Percentiles rank a stretch among this genome's conserved stretches.
Conservation (phyloP, 345 rosid species). For the Salix viminalis region DNA sequence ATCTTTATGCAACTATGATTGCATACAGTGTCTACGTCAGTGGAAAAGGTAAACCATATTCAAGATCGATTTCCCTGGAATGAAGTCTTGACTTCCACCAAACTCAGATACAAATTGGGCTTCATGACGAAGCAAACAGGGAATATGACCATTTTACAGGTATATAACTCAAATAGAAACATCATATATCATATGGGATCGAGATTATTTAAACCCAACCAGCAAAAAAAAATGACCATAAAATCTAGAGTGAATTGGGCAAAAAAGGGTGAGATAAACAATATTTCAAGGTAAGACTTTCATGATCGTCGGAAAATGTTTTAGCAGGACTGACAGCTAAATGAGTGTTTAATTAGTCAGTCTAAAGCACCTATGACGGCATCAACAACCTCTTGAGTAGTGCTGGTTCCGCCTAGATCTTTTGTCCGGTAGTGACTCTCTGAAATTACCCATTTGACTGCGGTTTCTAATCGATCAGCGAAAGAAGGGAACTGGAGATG, state of each 20-base stretch:
- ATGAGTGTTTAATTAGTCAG: constrained; percentile 20
- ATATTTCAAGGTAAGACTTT: constrained; percentile 14
- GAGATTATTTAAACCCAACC: constrained; percentile 21
- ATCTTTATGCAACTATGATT: too few species aligned
- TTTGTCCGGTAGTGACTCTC: constrained; percentile 72
- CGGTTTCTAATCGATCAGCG: constrained; percentile 84
- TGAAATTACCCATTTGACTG: constrained; percentile 61
- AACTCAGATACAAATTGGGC: neutral
- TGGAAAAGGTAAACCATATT: too few species aligned
- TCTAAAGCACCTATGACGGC: constrained; percentile 67
- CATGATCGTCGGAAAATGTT: constrained; percentile 2
- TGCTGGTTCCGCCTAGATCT: constrained; percentile 75
- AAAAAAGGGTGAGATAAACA: constrained; percentile 8
- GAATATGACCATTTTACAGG: neutral
- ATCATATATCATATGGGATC: neutral
- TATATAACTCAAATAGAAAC: neutral
- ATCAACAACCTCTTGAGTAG: constrained; percentile 70
- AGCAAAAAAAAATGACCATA: neutral
- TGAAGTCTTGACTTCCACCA: neutral
- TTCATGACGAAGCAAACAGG: neutral
- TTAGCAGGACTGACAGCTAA: constrained; percentile 6
- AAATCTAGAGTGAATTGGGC: neutral
- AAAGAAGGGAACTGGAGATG: constrained; percentile 94
- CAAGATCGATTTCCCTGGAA: too few species aligned
- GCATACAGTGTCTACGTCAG: too few species aligned